phyloP scores from a whole-genome alignment of 176 grass and related monocot genomes.

The Zizania latifolia region DNA sequence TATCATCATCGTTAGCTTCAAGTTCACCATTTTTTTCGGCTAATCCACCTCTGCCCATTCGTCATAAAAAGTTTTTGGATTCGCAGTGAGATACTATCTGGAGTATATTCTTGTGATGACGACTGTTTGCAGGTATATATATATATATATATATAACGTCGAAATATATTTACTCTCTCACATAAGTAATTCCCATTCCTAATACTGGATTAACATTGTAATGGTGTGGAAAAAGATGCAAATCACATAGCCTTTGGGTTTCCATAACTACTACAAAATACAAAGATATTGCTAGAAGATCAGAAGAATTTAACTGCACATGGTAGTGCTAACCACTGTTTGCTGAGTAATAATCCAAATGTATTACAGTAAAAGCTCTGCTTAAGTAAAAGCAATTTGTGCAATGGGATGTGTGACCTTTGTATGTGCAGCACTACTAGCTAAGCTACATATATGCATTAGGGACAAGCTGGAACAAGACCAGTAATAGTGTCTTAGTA shows the following conservation, averaged over 20 bases:
- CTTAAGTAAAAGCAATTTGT: background rate
- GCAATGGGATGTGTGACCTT: background rate
- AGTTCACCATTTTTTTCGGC: constrained; percentile 27
- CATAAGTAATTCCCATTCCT: too few relatives aligned
- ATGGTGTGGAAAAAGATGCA: too few relatives aligned
- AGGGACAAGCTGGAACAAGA: constrained; percentile 8
- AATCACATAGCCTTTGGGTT: background rate
- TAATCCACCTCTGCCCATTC: background rate
- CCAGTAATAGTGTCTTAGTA: background rate
- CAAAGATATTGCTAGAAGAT: too few relatives aligned
- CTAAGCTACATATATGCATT: background rate
- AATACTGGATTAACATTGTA: too few relatives aligned
- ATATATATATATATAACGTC: too few relatives aligned
- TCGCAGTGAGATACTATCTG: too few relatives aligned
- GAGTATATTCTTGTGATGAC: background rate
- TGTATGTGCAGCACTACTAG: background rate
- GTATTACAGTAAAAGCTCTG: background rate
- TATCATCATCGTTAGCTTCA: constrained; percentile 35
- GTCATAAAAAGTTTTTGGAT: background rate
- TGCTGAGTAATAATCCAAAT: background rate
- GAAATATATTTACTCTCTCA: too few relatives aligned
- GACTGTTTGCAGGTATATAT: background rate
- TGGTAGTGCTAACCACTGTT: background rate
- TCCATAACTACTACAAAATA: background rate
- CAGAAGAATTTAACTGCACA: background rate